phyloP scores from a whole-genome alignment of 164 flowering plant species.

The Tetrastigma voinierianum region DNA sequence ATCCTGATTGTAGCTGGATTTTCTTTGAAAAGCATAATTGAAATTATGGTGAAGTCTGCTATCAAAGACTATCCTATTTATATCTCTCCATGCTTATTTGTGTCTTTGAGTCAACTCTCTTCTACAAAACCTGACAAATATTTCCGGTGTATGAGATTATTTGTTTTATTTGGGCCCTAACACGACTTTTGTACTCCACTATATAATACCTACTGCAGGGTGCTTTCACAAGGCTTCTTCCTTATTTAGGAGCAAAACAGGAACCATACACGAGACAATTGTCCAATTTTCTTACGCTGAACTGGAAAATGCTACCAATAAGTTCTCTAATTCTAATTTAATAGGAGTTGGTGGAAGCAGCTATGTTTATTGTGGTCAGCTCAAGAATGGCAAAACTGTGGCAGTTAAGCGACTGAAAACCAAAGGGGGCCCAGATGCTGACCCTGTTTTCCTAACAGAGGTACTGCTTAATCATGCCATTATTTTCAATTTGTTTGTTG shows the following conservation, averaged over 20 bases:
- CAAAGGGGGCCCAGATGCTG: conserved; percentile 66
- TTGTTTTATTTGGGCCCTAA: neutral
- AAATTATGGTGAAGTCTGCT: neutral
- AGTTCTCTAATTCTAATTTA: conserved; percentile 64
- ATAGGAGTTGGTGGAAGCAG: conserved; percentile 94
- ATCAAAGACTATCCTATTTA: neutral
- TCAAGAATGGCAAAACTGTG: conserved; percentile 71
- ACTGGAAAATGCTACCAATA: conserved; percentile 75
- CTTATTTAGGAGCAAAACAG: conserved; percentile 41
- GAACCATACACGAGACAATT: conserved; percentile 51
- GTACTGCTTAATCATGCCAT: conserved; percentile 30
- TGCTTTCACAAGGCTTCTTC: conserved; percentile 52
- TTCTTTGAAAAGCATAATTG: neutral
- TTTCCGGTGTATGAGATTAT: neutral
- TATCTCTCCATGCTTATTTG: neutral
- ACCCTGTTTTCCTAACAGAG: conserved; percentile 64
- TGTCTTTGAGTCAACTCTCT: neutral
- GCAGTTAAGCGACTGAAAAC: conserved; percentile 78
- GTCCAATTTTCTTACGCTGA: conserved; percentile 67
- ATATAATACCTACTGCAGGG: conserved; percentile 41
- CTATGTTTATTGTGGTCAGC: conserved; percentile 76
- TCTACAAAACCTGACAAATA: too few relatives aligned
- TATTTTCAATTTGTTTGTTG: conserved; percentile 1
- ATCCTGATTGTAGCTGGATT: neutral
- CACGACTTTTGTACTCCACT: neutral